Evolutionary conservation across 345 rosid genomes (phyloP), one percentile per base, ranked within the genome.

Genomic region (Populus alba): DNA sequence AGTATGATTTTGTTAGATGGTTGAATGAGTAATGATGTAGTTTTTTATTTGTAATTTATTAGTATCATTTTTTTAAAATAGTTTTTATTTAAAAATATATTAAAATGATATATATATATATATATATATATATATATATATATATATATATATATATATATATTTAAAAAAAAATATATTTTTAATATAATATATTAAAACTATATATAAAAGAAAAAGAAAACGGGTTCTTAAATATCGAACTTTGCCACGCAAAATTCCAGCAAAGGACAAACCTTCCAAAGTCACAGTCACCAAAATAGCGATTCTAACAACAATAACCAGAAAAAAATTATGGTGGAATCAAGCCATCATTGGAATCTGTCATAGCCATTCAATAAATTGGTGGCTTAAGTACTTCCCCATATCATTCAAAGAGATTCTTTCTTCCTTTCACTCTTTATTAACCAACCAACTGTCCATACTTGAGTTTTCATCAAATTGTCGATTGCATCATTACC

Each of bases 341-440:
- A 31, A 59, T 66, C 45, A 5, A 29, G 12, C 35, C 43, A 66
- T n/a, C 82, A 70, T 8, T 59, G 20, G 85, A 86, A 76, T 80
- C 81, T 83, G 76, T 75, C 38, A 75, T 78, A 76, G 78, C 94
- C 97, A 86, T 87, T 87, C 87, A 84, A 84, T 78, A 74, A 77
- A 86, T 65, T 85, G 81, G 95, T 91, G 95, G 95, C 93, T 80
- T 80, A 53, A 49, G 38, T 22, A 62, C 72, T 59, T 59, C 71
- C 68, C 27, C 51, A 43, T 31, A 6, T 68, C 3, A 68, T 39
- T 17, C n/a, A 20, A 35, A 17, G 38, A 77, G 81, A 78, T 86
- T 84, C 85, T 69, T 70, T 66, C 41, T 71, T 37, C 20, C 78
- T 71, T 70, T 68, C 57, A 35, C 67, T 77, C 59, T 73, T 55